These are phyloP conservation scores for Lasiodiplodia gonubiensis DNA, from an alignment of 2,329 filamentous ascomycete species.

Conservation along the genomic window DNA sequence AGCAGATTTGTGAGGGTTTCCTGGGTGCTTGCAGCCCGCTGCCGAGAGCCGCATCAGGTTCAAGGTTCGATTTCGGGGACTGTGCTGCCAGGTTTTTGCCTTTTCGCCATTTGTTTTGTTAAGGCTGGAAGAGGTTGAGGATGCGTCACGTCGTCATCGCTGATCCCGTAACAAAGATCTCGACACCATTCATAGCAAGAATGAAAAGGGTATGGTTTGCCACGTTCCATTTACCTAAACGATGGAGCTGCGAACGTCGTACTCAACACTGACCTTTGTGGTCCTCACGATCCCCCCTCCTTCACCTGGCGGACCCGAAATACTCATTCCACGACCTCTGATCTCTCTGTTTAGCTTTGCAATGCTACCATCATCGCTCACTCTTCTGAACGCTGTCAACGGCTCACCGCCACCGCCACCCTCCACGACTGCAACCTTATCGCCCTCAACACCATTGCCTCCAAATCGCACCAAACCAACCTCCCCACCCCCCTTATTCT, in stretches of 20 bases:
- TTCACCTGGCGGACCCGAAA: background rate
- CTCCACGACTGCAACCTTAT: background rate
- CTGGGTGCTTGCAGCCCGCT: background rate
- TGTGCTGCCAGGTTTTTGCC: background rate
- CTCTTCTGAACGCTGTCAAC: background rate
- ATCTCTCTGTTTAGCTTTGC: background rate
- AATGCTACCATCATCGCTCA: background rate
- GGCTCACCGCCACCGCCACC: background rate
- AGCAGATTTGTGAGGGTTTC: background rate
- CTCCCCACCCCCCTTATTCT: background rate
- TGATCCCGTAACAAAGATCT: background rate
- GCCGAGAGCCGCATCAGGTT: background rate
- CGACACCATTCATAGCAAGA: background rate
- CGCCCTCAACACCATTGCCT: background rate
- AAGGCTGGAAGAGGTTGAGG: no score
- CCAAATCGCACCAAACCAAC: background rate
- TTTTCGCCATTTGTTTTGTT: no score
- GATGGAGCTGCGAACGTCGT: background rate
- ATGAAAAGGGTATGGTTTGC: background rate
- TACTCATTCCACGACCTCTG: background rate
- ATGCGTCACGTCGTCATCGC: background rate
- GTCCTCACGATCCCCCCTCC: conserved; percentile 14
- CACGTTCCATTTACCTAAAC: background rate
- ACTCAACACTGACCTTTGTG: conserved; percentile 12
- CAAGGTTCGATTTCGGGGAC: background rate